Conservation (phyloP, 768 basidiomycete species). For the Amanita subjunquillea region DNA sequence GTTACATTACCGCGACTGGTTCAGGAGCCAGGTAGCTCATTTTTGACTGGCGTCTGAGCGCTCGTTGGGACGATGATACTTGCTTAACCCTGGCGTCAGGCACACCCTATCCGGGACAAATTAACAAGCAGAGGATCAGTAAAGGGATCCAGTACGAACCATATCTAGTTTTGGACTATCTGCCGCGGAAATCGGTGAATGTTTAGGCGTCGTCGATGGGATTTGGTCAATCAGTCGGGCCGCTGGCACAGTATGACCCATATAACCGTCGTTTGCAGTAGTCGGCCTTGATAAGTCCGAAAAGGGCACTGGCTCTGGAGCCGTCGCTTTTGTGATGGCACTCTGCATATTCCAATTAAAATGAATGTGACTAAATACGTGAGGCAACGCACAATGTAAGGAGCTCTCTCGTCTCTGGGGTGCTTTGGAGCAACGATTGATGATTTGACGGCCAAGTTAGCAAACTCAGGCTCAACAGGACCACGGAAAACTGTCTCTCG, state of each 20-base stretch:
- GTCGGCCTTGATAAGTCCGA: background rate
- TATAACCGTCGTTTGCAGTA: background rate
- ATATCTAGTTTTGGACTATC: background rate
- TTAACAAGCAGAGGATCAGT: background rate
- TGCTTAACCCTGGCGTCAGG: background rate
- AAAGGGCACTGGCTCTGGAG: background rate
- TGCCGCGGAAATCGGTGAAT: constrained; percentile 2
- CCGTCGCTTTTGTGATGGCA: background rate
- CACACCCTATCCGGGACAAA: background rate
- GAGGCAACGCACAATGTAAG: background rate
- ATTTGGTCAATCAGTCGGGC: background rate
- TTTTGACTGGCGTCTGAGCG: constrained; percentile 2
- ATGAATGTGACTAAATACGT: background rate
- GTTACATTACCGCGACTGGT: background rate
- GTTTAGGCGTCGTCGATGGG: background rate
- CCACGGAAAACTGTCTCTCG: background rate
- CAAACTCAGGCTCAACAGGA: background rate
- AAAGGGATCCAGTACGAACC: background rate
- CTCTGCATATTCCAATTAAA: background rate
- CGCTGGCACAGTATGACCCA: background rate
- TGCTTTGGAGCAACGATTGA: background rate
- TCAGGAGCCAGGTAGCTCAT: background rate
- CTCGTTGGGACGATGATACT: background rate
- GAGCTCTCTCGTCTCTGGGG: background rate
- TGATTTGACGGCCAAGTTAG: background rate